Evolutionary conservation across 768 basidiomycete genomes (phyloP), one percentile per base, ranked within the genome.

Genomic region (Pulveroboletus sp.): DNA sequence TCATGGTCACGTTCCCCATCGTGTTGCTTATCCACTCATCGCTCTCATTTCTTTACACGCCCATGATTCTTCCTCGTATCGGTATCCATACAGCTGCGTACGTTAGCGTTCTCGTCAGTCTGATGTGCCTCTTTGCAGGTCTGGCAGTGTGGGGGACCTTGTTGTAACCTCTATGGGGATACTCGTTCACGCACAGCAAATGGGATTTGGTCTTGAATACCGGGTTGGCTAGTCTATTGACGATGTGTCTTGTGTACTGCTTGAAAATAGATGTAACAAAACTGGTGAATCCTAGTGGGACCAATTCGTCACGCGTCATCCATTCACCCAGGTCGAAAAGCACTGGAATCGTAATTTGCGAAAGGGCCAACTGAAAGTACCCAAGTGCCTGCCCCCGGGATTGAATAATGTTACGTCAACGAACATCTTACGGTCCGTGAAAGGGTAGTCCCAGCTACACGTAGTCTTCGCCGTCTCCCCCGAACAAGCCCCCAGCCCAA

Each of bases 41-140:
- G 28, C 76, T 91, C 18, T 70, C 79, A 4, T 67, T 85, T 15
- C 72, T 90, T 46, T 84, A 90, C 55, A 81, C 85, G 0, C 80
- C 86, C 1, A 67, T 75, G 45, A 69, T 89, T 27, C 73, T 92
- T 11, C 85, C 87, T 0, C 75, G 78, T 36, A 77, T 91, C 26
- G 89, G 89, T 7, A 76, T 90, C 27, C 89, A 88, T 44, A 81
- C 80, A 0, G 84, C 83, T 30, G 87, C 86, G 24, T 93, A 89
- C 66, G 72, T 83, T 9, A 81, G 79, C 18, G 71, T 82, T 39
- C 64, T 92, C 28, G 75, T 86, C 5, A 81, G 82, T 0, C 68
- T 92, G 11, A 83, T 84, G 26, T 72, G 74, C 35, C 80, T 91
- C 57, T 90, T 91, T 62, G 76, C 79, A 4, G 89, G 86, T 4